These are phyloP conservation scores for Trichoderma harzianum DNA, from an alignment of 2,329 filamentous ascomycete species.

Conservation along the genomic window DNA sequence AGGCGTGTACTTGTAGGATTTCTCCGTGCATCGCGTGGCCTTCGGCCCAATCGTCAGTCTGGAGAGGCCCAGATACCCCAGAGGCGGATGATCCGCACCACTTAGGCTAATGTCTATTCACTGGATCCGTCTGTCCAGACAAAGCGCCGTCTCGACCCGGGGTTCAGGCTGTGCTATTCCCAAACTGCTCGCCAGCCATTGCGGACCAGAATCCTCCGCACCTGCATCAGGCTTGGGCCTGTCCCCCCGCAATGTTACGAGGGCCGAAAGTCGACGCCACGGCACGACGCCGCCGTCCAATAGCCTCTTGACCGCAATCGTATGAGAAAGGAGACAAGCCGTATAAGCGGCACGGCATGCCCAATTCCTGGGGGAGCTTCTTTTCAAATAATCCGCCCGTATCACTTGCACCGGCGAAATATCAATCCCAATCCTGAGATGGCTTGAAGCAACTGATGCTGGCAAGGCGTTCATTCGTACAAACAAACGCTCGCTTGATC, in stretches of 20 bases:
- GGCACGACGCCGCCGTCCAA: neutral
- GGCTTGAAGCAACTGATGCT: neutral
- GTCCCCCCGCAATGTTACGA: conserved; percentile 7
- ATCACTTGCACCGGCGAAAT: conserved; percentile 4
- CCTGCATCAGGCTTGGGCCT: neutral
- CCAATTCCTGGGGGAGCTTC: neutral
- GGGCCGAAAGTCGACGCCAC: conserved; percentile 3
- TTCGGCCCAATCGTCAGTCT: conserved; percentile 2
- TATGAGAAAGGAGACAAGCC: neutral
- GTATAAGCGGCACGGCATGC: conserved; percentile 9
- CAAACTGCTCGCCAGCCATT: neutral
- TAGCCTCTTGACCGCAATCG: neutral
- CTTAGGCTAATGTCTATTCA: conserved; percentile 17
- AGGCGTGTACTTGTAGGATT: neutral
- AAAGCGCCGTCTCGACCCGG: neutral
- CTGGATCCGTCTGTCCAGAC: neutral
- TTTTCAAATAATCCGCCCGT: conserved; percentile 9
- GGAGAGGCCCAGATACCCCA: neutral
- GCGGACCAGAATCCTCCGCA: conserved; percentile 4
- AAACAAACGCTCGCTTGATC: neutral
- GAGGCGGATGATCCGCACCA: conserved; percentile 14
- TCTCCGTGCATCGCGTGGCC: conserved; percentile 15
- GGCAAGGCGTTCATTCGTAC: neutral
- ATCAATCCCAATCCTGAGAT: neutral
- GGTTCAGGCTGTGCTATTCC: neutral